Conservation (phyloP, 2,329 filamentous ascomycete genomes). For the Ophiosphaerella narmari region DNA sequence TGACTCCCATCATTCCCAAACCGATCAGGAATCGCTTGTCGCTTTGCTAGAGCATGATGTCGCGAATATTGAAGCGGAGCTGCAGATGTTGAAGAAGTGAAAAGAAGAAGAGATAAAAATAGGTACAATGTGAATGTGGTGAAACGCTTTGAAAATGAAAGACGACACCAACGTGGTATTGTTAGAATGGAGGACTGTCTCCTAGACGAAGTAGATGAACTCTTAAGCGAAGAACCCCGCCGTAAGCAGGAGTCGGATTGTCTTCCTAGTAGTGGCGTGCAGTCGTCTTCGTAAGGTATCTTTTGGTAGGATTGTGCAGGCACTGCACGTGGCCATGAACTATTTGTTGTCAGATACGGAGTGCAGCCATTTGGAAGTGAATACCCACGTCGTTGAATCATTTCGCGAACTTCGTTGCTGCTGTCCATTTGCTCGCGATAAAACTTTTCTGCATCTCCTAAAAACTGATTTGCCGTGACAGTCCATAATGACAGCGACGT, state of each 20-base stretch:
- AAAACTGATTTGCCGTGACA: background rate
- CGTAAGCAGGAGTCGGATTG: background rate
- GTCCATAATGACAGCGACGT: background rate
- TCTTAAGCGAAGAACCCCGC: background rate
- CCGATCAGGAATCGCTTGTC: conserved; percentile 31
- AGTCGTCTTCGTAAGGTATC: background rate
- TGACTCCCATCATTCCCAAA: conserved; percentile 27
- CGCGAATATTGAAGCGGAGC: conserved; percentile 4
- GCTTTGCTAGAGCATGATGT: conserved; percentile 3
- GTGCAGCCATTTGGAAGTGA: background rate
- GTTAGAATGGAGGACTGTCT: background rate
- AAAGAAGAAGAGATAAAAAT: background rate
- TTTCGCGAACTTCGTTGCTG: too few species aligned
- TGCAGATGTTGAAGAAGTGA: conserved; percentile 8
- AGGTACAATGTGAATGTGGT: background rate
- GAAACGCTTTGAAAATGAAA: conserved; percentile 11
- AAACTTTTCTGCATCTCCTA: background rate
- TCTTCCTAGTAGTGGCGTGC: conserved; percentile 1
- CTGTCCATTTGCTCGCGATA: too few species aligned
- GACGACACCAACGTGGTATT: conserved; percentile 12
- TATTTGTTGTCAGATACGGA: background rate
- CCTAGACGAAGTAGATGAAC: background rate
- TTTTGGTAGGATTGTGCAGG: background rate
- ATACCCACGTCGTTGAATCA: too few species aligned
- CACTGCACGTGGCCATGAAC: background rate